Evolutionary conservation across 805 yeast species (phyloP), one percentile per base, ranked within the genome.

Genomic region (Kodamaea laetipori): DNA sequence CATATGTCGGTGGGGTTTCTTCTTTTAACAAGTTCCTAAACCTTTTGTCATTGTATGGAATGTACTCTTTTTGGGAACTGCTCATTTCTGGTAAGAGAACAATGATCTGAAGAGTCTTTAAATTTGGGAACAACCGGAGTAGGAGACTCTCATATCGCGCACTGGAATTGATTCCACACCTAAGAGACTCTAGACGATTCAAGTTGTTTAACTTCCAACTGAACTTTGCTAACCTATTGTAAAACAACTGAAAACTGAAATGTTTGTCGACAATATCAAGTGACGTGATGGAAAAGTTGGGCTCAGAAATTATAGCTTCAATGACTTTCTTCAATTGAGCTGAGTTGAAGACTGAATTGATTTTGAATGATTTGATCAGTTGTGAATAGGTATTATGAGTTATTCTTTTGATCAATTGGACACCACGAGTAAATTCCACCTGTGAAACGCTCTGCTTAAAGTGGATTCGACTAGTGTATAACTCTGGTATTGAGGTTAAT

Each of bases 391-490:
- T 47, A 30, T 43, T 44, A 15, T 24, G 43, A 24, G 51, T 52
- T 3, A 69, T 52, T 30, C 47, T 55, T 39, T 57, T 60, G 44
- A 69, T 53, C 8, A 66, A 43, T n/a, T 47, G 43, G 26, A 60
- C 27, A 8, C 72, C 73, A 12, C 53, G 50, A 4, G 46, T 31
- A 47, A 64, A 67, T 41, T 69, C 74, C 0, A 52, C 48, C 3
- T 51, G 39, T 2, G 57, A 53, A 13, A 69, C 49, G 13, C 53
- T 52, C n/a, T 50, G 53, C 36, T 61, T 64, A 39, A 65, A 57
- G 12, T 40, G 37, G 23, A 64, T 49, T 1, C 50, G 48, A 13
- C 38, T 33, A 3, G 39, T 34, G 46, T 63, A 69, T 13, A 71
- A 47, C 11, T 41, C 32, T 1, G 69, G 69, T 1, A 70, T 47